Conservation (phyloP, 306 rosid species). For the Dicorynia guianensis region DNA sequence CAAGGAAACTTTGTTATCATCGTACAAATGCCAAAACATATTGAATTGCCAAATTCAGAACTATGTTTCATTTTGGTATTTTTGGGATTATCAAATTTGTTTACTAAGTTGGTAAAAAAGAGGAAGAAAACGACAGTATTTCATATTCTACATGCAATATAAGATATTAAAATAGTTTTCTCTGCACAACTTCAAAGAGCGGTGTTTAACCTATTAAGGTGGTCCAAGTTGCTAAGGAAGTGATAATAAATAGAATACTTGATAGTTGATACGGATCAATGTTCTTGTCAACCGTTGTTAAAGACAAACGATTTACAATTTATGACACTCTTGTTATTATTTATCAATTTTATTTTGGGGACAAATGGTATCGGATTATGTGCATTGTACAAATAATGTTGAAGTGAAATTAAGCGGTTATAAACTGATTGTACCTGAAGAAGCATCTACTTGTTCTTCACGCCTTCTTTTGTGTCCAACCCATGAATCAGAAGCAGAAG, state of each 20-base stretch:
- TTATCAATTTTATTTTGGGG: background rate
- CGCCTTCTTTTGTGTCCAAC: slow-evolving; percentile 77
- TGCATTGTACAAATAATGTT: background rate
- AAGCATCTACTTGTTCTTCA: slow-evolving; percentile 39
- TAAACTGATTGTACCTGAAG: slow-evolving; percentile 57
- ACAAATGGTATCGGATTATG: background rate
- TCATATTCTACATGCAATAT: slow-evolving; percentile 5
- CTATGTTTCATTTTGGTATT: no score
- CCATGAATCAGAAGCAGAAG: slow-evolving; percentile 41
- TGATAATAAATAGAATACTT: background rate
- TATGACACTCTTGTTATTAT: background rate
- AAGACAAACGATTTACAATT: background rate
- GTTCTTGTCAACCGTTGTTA: background rate
- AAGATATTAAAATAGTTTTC: background rate
- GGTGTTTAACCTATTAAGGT: background rate
- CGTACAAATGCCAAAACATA: background rate
- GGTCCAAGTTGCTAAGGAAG: background rate
- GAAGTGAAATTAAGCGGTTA: background rate
- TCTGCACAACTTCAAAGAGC: no score
- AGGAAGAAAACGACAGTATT: no score
- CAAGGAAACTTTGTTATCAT: background rate
- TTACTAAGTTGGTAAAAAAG: no score
- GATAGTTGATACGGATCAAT: background rate
- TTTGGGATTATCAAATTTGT: no score
- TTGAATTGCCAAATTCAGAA: no score